These are phyloP conservation scores for Moricandia arvensis DNA, from an alignment of 345 rosid genomes.

Conservation along the genomic window DNA sequence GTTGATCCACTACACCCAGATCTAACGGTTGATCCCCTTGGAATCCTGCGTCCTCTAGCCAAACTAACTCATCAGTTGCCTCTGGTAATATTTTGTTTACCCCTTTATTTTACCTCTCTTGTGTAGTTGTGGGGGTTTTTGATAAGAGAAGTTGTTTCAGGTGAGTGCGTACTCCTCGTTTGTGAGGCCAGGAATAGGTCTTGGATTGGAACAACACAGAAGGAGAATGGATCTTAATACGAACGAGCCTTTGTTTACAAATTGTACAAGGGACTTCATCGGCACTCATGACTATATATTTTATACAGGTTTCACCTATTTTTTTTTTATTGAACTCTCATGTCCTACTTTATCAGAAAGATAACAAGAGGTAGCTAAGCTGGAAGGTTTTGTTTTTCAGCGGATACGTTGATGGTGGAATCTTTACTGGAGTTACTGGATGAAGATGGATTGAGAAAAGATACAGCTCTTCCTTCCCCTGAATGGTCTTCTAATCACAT, in stretches of 20 bases:
- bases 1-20: slow-evolving; percentile 83
- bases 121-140: neutral
- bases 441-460: slow-evolving; percentile 96
- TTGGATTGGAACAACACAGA: slow-evolving; percentile 66
- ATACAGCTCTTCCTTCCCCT: slow-evolving; percentile 99
- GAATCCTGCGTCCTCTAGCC: slow-evolving; percentile 77
- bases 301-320: slow-evolving; percentile 68
- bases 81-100: slow-evolving; percentile 54
- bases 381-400: slow-evolving; percentile 41
- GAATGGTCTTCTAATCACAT: slow-evolving; percentile 99
- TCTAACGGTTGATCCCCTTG: slow-evolving; percentile 75
- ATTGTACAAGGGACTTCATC: slow-evolving; percentile 90
- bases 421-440: slow-evolving; percentile 96
- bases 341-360: neutral
- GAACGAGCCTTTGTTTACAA: slow-evolving; percentile 93
- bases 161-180: slow-evolving; percentile 97
- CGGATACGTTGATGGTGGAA: slow-evolving; percentile 89
- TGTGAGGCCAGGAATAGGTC: slow-evolving; percentile 63
- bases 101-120: slow-evolving; percentile 1
- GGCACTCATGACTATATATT: slow-evolving; percentile 96
- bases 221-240: slow-evolving; percentile 84
- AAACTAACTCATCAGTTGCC: slow-evolving; percentile 92
- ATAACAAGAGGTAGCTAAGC: neutral
- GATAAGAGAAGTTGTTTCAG: slow-evolving; percentile 43
- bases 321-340: neutral